Conservation (phyloP, 768 basidiomycete species). For the Lactarius quietus region DNA sequence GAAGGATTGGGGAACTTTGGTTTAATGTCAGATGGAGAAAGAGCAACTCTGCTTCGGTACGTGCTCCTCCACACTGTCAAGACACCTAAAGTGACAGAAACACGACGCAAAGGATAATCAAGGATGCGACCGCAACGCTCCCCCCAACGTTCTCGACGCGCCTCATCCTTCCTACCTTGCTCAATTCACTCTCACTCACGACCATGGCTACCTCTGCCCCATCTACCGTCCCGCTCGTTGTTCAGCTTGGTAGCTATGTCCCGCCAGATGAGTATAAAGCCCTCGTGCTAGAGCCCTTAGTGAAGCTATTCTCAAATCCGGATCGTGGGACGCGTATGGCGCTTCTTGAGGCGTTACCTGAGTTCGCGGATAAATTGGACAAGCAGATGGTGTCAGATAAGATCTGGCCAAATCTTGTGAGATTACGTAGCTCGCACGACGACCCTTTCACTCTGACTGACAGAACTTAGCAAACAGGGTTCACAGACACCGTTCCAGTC, state of each 20-base stretch:
- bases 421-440: slow-evolving; percentile 28
- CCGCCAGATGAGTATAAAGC: slow-evolving; percentile 66
- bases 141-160: slow-evolving; percentile 82
- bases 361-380: slow-evolving; percentile 85
- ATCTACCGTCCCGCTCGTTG: slow-evolving; percentile 75
- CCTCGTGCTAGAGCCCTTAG: slow-evolving; percentile 69
- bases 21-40: slow-evolving; percentile 77
- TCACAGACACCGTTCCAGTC: slow-evolving; percentile 89
- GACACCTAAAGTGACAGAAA: background rate
- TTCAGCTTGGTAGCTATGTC: slow-evolving; percentile 73
- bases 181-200: slow-evolving; percentile 69
- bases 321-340: slow-evolving; percentile 96
- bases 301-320: slow-evolving; percentile 82
- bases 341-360: slow-evolving; percentile 76
- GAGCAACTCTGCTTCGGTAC: slow-evolving; percentile 65
- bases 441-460: background rate
- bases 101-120: slow-evolving; percentile 54
- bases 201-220: slow-evolving; percentile 65
- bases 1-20: slow-evolving; percentile 82
- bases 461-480: slow-evolving; percentile 81
- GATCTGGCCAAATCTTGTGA: slow-evolving; percentile 89
- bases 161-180: slow-evolving; percentile 83
- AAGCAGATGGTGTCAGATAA: slow-evolving; percentile 81
- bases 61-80: slow-evolving; percentile 12
- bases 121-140: slow-evolving; percentile 74